A percentile compares a stretch with the other conserved stretches of the same genome.
These are phyloP conservation scores for Eucalyptus paniculata DNA, from an alignment of 345 rosid genomes.

Conservation along the genomic window DNA sequence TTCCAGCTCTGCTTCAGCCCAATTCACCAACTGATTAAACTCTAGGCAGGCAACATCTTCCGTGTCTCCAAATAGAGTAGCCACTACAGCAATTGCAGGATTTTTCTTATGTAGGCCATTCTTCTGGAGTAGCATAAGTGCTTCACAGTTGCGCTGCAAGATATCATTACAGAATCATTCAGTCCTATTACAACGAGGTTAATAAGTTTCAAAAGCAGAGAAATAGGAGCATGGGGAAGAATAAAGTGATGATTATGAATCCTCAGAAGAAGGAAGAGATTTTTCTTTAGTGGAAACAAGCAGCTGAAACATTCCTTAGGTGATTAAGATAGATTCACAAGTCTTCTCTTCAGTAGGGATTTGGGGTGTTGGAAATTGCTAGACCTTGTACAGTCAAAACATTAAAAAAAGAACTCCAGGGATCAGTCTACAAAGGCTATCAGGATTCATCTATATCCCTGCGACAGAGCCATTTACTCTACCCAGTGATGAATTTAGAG, in stretches of 20 bases:
- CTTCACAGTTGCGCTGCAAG: constrained; percentile 93
- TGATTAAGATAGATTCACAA: not conserved
- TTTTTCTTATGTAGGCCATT: constrained; percentile 81
- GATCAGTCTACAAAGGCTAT: not conserved
- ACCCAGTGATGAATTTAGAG: not conserved
- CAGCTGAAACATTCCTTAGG: not conserved
- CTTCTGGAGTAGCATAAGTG: constrained; percentile 90
- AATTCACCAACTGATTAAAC: constrained; percentile 42
- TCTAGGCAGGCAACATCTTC: constrained; percentile 66
- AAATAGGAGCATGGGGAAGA: not conserved
- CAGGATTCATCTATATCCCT: not conserved
- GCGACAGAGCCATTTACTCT: not conserved
- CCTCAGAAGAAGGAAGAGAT: not conserved
- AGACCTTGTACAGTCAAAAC: not conserved
- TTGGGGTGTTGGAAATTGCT: not conserved
- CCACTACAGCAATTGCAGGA: constrained; percentile 61
- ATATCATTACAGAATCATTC: not conserved
- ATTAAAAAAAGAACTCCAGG: not conserved
- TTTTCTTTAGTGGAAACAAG: not conserved
- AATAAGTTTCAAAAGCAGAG: not conserved
- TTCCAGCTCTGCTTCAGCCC: constrained; percentile 50
- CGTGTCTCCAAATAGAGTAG: constrained; percentile 82
- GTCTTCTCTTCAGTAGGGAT: not conserved
- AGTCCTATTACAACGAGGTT: not conserved
- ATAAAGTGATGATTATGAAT: not conserved